Conservation (phyloP, 148 eudicot species). For the Suaeda aralocaspica region DNA sequence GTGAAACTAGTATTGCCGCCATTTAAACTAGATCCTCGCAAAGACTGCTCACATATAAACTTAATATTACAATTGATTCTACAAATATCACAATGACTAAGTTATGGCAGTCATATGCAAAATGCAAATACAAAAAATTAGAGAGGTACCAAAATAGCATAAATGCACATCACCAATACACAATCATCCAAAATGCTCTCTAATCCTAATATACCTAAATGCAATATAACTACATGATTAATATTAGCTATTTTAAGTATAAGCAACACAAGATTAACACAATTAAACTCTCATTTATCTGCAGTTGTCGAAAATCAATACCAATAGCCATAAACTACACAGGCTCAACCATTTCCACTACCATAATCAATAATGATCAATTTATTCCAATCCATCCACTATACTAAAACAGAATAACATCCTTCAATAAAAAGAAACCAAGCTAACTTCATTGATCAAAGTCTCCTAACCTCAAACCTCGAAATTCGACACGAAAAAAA, state of each 20-base stretch:
- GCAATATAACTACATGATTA: no score
- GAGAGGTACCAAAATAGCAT: not conserved
- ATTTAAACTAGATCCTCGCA: conserved; percentile 33
- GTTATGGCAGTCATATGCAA: not conserved
- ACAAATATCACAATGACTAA: not conserved
- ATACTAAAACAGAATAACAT: not conserved
- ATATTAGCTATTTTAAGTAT: no score
- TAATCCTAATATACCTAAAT: no score
- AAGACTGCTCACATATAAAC: conserved; percentile 22
- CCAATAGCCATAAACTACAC: no score
- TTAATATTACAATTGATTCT: not conserved
- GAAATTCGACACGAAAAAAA: not conserved
- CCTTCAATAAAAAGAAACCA: not conserved
- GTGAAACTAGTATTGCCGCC: conserved; percentile 81
- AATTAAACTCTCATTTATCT: no score
- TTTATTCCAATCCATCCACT: no score
- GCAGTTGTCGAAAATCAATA: no score
- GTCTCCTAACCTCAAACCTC: not conserved
- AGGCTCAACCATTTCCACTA: no score
- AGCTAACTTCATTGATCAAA: not conserved
- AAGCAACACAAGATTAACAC: no score
- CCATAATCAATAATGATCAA: no score
- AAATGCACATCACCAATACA: not conserved
- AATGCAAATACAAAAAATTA: not conserved
- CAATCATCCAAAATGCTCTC: not conserved